Base-by-base conservation (phyloP, 331 rosid genomes). In the Ulmus americana region DNA sequence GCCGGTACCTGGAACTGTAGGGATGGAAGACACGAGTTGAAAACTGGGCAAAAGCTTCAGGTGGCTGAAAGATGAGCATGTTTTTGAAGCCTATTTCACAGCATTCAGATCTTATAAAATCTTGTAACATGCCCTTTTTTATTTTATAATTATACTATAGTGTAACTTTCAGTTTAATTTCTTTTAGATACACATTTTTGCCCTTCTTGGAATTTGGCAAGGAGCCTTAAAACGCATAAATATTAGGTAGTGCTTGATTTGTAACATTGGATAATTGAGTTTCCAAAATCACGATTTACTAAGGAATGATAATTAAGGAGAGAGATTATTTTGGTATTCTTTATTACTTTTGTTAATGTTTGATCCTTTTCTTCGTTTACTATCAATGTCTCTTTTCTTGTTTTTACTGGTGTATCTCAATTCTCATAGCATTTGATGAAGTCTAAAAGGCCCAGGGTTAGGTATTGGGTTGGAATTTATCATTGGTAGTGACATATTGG, bases 251-350 rank as follows among this genome's bases (percentile, higher is more conserved):
- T 40, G 46, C 54, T 61, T 28, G 35, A 47, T 56, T 61, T 58
- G 67, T 62, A 69, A 11, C 45, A 15, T 57, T 44, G 71, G 63
- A 64, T 64, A 64, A 62, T 10, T 45, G 67, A 43, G 65, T 12
- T 67, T 55, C 5, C 18, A 50, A 46, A 54, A 15, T 10, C 10
- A 35, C 43, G 35, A 35, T 1, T 5, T 28, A 50, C 14, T 15
- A 14, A 5, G 18, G 18, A 50, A 14, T 6, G 8, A n/a, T 14
- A 18, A 50, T 50, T 1, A 15, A 14, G 16, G 61, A 12, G 61
- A 35, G 18, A 48, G 6, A 46, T 44, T 40, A 49, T 39, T 45
- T 14, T 10, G 20, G 8, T 69, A 15, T 58, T 45, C 61, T 56
- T 55, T 55, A 43, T 10, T 14, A 16, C 44, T 47, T 1, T 6